Conservation (phyloP, 1,284 basidiomycete species). For the Puccinia coronata region DNA sequence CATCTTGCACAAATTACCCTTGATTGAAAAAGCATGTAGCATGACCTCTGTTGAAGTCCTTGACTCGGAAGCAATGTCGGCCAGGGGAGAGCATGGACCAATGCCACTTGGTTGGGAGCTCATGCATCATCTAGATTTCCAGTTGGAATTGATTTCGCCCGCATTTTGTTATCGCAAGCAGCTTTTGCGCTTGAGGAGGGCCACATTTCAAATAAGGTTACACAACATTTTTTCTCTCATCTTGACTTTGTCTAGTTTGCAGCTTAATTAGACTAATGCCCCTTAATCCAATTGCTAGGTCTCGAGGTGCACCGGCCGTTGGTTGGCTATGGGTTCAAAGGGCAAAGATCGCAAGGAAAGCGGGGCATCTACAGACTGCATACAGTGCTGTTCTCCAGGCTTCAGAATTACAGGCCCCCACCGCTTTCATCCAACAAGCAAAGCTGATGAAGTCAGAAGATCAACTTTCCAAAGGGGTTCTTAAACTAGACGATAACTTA, state of each 20-base stretch:
- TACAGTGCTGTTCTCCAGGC: constrained; percentile 95
- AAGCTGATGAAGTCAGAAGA: constrained; percentile 80
- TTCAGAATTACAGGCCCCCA: constrained; percentile 71
- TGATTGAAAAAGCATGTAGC: constrained; percentile 66
- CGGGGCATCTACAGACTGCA: constrained; percentile 92
- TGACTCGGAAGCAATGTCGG: constrained; percentile 50
- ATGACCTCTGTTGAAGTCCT: constrained; percentile 10
- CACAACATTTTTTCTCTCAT: constrained; percentile 52
- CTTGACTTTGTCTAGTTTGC: constrained; percentile 47
- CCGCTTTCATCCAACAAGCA: constrained; percentile 86
- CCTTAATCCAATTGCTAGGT: constrained; percentile 56
- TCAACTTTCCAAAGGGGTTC: constrained; percentile 80
- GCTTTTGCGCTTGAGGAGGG: constrained; percentile 84
- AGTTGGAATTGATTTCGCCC: constrained; percentile 77
- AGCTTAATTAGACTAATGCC: constrained; percentile 51
- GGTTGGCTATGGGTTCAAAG: constrained; percentile 86
- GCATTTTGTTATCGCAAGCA: constrained; percentile 91
- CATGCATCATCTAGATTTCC: constrained; percentile 64
- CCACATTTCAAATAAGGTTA: constrained; percentile 76
- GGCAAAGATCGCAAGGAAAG: constrained; percentile 91
- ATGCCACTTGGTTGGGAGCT: constrained; percentile 55
- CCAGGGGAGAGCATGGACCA: background rate
- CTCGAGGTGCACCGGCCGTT: constrained; percentile 66
- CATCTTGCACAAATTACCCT: constrained; percentile 80
- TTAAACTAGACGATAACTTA: constrained; percentile 82